Base-by-base conservation (phyloP, 495 filamentous ascomycete species). In the Podospora pseudocomata region DNA sequence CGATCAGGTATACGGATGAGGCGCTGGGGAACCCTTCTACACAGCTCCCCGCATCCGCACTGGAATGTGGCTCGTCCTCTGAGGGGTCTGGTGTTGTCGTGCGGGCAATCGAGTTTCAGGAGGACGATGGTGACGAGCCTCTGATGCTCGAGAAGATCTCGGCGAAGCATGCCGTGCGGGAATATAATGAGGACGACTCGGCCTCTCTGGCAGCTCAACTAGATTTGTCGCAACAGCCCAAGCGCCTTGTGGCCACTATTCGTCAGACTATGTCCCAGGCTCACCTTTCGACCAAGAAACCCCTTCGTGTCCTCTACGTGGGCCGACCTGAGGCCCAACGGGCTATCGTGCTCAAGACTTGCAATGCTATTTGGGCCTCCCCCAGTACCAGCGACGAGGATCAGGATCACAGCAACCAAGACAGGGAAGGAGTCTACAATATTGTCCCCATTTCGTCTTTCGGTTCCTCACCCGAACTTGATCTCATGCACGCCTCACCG, bases 311-410 rank as follows among this genome's bases (percentile, higher is more conserved):
- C 27, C 80, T 93, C 4, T 93, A 92, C 66, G 78, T 91, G 28
- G 91, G 91, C 18, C 85, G 85, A 63, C 73, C 86, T 0, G 84
- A 84, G 5, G 86, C 84, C 27, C 87, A 89, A 66, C 85, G 89
- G 65, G 85, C 87, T 39, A 91, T 93, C 67, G 82, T 92, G n/a
- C 86, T 89, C 73, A 93, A 93, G 77, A 82, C 93, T 60, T 90
- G 86, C 19, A 86, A 86, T 68, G 89, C 91, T n/a, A 77, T 85
- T 63, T 81, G 79, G 68, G 81, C 77, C 11, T 83, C 82, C 34
- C 71, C 77, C 49, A 72, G 73, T 49, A 69, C 64, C 63, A 73
- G 61, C 39, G 64, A 62, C 30, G 66, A 59, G 11, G 61, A 70
- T 18, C 72, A 78, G 30, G 71, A 70, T 30, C 27, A 65, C 44